Conservation (phyloP, 1,139 yeast species). For the Spathaspora sp. region DNA sequence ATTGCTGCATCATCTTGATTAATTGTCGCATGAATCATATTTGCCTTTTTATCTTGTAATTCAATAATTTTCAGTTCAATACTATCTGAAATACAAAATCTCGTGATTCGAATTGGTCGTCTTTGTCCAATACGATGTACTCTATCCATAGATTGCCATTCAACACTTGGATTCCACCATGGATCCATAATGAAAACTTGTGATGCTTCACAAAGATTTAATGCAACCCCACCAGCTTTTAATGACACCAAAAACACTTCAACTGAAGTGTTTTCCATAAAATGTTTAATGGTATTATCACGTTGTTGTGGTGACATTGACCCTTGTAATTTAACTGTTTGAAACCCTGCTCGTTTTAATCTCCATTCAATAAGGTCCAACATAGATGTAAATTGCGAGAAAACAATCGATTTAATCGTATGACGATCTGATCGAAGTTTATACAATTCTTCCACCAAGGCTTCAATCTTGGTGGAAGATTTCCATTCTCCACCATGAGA, state of each 20-base stretch:
- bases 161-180: slow-evolving; percentile 99
- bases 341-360: slow-evolving; percentile 87
- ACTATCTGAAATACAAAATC: slow-evolving; percentile 93
- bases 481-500: slow-evolving; percentile 77
- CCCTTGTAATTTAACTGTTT: slow-evolving; percentile 91
- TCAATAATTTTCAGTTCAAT: slow-evolving; percentile 95
- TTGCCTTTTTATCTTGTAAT: slow-evolving; percentile 93
- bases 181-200: slow-evolving; percentile 95
- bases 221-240: slow-evolving; percentile 98
- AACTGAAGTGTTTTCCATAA: slow-evolving; percentile 88
- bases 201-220: slow-evolving; percentile 93
- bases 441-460: slow-evolving; percentile 88
- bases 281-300: slow-evolving; percentile 84
- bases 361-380: slow-evolving; percentile 95
- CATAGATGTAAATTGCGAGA: slow-evolving; percentile 96
- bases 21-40: slow-evolving; percentile 95
- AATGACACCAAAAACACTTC: slow-evolving; percentile 92
- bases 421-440: slow-evolving; percentile 80
- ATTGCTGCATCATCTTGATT: slow-evolving; percentile 91
- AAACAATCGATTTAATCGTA: slow-evolving; percentile 92
- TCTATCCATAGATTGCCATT: slow-evolving; percentile 98
- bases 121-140: slow-evolving; percentile 97
- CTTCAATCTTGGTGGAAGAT: slow-evolving; percentile 94
- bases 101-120: slow-evolving; percentile 89
- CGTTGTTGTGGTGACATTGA: slow-evolving; percentile 96